phyloP scores from a whole-genome alignment of 2,329 filamentous ascomycete species.

The Cordyceps cateniannulata region DNA sequence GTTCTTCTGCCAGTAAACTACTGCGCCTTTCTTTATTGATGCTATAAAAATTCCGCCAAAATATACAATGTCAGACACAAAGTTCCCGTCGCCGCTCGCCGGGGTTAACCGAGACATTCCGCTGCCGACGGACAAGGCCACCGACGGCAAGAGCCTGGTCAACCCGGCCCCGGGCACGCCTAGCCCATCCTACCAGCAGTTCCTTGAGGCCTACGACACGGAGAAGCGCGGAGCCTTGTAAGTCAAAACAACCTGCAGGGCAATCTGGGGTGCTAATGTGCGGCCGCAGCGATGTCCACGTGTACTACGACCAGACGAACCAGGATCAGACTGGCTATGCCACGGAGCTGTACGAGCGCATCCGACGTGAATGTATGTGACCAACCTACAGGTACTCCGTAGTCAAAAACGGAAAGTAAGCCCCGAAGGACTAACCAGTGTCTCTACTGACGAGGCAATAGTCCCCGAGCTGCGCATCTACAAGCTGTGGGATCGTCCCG shows the following conservation, averaged over 20 bases:
- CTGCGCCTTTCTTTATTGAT: not conserved
- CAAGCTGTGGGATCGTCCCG: conserved; percentile 64
- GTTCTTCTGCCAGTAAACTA: not conserved
- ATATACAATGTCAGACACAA: not conserved
- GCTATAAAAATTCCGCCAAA: not conserved
- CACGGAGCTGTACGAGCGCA: conserved; percentile 66
- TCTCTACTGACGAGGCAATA: conserved; percentile 24
- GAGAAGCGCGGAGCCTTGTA: conserved; percentile 65
- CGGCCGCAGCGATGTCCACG: conserved; percentile 63
- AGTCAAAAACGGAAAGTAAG: not conserved
- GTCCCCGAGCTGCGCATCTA: conserved; percentile 85
- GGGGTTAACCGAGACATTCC: conserved; percentile 52
- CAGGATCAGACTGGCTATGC: conserved; percentile 60
- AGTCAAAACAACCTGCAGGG: conserved; percentile 19
- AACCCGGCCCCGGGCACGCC: conserved; percentile 56
- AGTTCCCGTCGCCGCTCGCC: conserved; percentile 43
- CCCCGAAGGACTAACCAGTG: too few relatives aligned
- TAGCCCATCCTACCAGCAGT: conserved; percentile 65
- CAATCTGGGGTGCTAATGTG: not conserved
- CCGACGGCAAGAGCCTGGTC: conserved; percentile 70
- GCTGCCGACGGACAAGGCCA: conserved; percentile 50
- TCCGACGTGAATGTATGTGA: conserved; percentile 69
- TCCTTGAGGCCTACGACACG: conserved; percentile 62
- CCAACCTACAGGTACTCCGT: too few relatives aligned
- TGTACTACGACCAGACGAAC: conserved; percentile 70